Base-by-base conservation (phyloP, 1,284 basidiomycete genomes). In the Heliocybe sulcata region DNA sequence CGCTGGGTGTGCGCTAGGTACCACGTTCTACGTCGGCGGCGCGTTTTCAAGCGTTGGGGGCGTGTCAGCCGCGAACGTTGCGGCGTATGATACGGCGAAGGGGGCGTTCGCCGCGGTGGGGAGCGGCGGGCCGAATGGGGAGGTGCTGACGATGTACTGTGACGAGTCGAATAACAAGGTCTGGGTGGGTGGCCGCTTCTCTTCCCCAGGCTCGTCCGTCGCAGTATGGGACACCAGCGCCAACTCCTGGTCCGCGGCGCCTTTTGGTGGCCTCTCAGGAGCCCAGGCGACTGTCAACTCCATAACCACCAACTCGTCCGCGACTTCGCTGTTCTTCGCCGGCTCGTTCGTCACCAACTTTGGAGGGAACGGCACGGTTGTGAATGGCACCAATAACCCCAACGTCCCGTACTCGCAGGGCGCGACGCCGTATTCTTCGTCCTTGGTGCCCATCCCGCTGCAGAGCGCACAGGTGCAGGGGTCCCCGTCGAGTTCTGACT, bases 131-230 rank as follows among this genome's bases (percentile, higher is more conserved):
- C 82, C 88, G 26, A 80, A 93, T 60, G 94, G 90, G 42, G 72
- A 77, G 48, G 80, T 98, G 4, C 74, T 81, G 54, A 74, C 92
- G 1, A 63, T 97, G n/a, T 91, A 81, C 61, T 99, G 96, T 70
- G 94, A 98, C 69, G 63, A 77, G 11, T 72, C 76, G 50, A 77
- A 82, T 58, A 74, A 77, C 59, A 82, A 85, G 60, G 73, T 99
- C 48, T 96, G 95, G 88, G 87, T 81, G 20, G 93, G 94, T 26
- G 96, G 96, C 23, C 74, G 71, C 29, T 98, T 98, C 69, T 78
- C 80, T 2, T 82, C 82, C 8, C 85, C 84, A 8, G 78, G 77
- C 12, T 79, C 82, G 22, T 83, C 87, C 26, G 86, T 98, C 45
- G 93, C 91, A 14, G 71, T 90, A 26, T 98, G 89, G 87, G 83